These are phyloP conservation scores for Besnoitia besnoiti DNA, from an alignment of 169 alveolate genomes.

Conservation along the genomic window DNA sequence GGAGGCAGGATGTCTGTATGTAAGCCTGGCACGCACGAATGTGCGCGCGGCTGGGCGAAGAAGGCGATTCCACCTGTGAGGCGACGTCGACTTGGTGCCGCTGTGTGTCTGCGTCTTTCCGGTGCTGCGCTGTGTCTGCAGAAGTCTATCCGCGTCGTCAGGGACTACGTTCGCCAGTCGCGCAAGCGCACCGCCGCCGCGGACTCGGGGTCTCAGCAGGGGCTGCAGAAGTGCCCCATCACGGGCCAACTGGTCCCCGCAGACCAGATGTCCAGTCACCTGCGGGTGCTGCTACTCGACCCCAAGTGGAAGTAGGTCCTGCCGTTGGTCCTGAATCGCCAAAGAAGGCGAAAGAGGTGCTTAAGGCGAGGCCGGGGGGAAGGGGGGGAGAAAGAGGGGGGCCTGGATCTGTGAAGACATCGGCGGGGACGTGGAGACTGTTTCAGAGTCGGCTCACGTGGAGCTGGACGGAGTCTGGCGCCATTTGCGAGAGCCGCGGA, in stretches of 20 bases:
- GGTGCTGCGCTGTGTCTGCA: constrained; percentile 3
- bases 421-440: too few relatives aligned
- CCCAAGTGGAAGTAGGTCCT: constrained; percentile 95
- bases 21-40: too few relatives aligned
- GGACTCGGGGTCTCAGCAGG: constrained; percentile 70
- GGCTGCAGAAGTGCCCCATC: constrained; percentile 93
- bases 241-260: constrained; percentile 93
- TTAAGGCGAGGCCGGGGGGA: neutral
- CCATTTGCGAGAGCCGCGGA: too few relatives aligned
- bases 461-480: too few relatives aligned
- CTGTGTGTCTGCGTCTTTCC: neutral
- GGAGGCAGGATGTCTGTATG: too few relatives aligned
- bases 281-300: constrained; percentile 92
- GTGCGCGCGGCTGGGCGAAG: too few relatives aligned
- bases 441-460: too few relatives aligned
- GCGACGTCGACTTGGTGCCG: too few relatives aligned
- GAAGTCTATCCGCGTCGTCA: constrained; percentile 81
- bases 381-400: constrained; percentile 31
- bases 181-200: constrained; percentile 75
- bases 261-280: constrained; percentile 92
- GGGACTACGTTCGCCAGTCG: constrained; percentile 79
- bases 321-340: neutral
- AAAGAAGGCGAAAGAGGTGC: neutral
- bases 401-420: too few relatives aligned
- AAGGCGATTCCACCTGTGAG: too few relatives aligned